Conservation (phyloP, 164 flowering plant species). For the Chimonanthus praecox region DNA sequence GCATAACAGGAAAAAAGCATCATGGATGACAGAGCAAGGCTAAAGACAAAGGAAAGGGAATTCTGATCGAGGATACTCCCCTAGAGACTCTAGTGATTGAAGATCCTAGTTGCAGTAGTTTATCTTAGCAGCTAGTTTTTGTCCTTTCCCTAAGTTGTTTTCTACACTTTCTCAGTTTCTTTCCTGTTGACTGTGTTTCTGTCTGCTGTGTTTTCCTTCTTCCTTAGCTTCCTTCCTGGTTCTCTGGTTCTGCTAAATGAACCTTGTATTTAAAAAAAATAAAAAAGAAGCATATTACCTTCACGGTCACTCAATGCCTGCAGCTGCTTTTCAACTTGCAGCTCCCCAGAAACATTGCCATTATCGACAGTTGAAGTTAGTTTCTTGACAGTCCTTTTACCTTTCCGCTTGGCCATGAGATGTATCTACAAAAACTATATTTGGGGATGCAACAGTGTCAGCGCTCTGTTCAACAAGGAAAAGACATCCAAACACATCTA, state of each 20-base stretch:
- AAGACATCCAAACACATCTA: background rate
- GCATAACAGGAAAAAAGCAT: no score
- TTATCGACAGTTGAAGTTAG: background rate
- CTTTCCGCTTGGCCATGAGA: constrained; percentile 4
- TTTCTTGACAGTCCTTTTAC: background rate
- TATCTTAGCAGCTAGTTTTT: background rate
- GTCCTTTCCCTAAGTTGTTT: background rate
- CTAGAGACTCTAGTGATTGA: no score
- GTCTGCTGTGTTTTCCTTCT: no score
- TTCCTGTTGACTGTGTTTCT: no score
- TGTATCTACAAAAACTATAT: background rate
- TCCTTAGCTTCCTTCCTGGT: background rate
- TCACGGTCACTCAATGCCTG: background rate
- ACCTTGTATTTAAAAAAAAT: background rate
- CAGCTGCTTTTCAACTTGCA: background rate
- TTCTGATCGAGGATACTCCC: no score
- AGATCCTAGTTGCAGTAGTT: background rate
- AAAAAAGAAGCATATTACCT: background rate
- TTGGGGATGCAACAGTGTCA: background rate
- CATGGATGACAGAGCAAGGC: no score
- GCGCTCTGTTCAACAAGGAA: background rate
- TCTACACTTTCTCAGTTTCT: no score
- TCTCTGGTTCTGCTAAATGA: background rate
- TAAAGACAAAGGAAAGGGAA: no score
- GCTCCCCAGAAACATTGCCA: background rate